phyloP scores from a whole-genome alignment of 495 filamentous ascomycete species.

The Saxophila tyrrhenica region DNA sequence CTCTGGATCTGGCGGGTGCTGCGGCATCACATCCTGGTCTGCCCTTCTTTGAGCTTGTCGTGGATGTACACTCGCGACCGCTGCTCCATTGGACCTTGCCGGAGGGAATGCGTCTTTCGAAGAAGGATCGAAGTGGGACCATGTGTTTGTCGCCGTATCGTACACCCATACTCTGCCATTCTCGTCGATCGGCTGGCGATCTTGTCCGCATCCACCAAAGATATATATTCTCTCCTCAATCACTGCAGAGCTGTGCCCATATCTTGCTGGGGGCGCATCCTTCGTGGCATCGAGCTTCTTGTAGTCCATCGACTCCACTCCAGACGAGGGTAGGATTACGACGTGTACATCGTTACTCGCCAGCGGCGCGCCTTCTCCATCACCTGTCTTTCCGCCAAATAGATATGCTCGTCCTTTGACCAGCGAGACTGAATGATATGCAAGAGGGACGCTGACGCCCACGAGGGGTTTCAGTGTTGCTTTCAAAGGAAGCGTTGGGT shows the following conservation, averaged over 20 bases:
- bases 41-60: constrained; percentile 2
- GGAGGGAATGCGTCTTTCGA: constrained; percentile 30
- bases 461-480: constrained; percentile 49
- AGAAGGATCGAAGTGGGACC: constrained; percentile 45
- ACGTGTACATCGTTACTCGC: constrained; percentile 58
- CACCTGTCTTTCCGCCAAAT: constrained; percentile 48
- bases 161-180: constrained; percentile 57
- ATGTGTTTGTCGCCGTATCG: constrained; percentile 43
- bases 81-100: constrained; percentile 24
- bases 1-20: constrained; percentile 24
- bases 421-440: constrained; percentile 58
- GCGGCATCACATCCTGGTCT: constrained; percentile 17
- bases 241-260: constrained; percentile 41
- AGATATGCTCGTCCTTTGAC: constrained; percentile 56
- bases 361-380: constrained; percentile 38
- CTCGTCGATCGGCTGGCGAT: constrained; percentile 40
- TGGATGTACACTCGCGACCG: constrained; percentile 24
- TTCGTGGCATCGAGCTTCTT: constrained; percentile 29
- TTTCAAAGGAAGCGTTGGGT: constrained; percentile 36
- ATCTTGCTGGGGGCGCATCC: constrained; percentile 22
- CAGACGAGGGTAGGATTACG: constrained; percentile 44
- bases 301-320: constrained; percentile 42
- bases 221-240: constrained; percentile 52
- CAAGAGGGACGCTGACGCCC: constrained; percentile 46
- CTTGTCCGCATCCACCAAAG: constrained; percentile 42